Conservation (phyloP, 176 grass and related monocot genomes). For the Musa acuminata region DNA sequence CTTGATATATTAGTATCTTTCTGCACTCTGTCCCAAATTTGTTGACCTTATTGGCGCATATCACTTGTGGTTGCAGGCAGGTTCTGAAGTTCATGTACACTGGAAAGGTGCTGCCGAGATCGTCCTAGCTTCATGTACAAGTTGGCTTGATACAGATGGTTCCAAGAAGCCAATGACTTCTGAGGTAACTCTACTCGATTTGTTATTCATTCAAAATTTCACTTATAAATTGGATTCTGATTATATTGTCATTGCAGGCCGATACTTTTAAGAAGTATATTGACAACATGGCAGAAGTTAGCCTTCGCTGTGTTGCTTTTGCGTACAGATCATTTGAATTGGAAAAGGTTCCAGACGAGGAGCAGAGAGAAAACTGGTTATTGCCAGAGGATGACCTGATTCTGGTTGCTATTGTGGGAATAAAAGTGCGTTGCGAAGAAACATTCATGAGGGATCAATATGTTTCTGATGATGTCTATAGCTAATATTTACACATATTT, state of each 20-base stretch:
- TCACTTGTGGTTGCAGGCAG: conserved; percentile 30
- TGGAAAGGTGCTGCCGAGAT: conserved; percentile 99
- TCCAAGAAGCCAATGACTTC: conserved; percentile 48
- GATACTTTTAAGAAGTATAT: conserved; percentile 67
- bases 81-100: conserved; percentile 65
- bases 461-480: background rate
- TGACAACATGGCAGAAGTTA: conserved; percentile 67
- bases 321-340: conserved; percentile 55
- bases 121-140: conserved; percentile 65
- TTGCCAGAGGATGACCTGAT: conserved; percentile 75
- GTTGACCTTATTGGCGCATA: no score
- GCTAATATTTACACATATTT: background rate
- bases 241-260: conserved; percentile 31
- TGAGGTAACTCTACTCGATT: conserved; percentile 28
- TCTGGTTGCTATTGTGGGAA: conserved; percentile 71
- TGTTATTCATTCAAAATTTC: no score
- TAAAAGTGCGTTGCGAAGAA: conserved; percentile 41
- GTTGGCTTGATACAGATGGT: conserved; percentile 62
- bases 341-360: conserved; percentile 65
- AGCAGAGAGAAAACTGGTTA: conserved; percentile 57
- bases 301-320: conserved; percentile 84
- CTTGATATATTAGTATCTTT: no score
- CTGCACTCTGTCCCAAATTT: no score
- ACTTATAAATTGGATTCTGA: conserved; percentile 1
- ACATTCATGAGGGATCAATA: background rate